Evolutionary conservation across 2,329 filamentous ascomycete genomes (phyloP).

Genomic region (Fusarium phyllophilum): DNA sequence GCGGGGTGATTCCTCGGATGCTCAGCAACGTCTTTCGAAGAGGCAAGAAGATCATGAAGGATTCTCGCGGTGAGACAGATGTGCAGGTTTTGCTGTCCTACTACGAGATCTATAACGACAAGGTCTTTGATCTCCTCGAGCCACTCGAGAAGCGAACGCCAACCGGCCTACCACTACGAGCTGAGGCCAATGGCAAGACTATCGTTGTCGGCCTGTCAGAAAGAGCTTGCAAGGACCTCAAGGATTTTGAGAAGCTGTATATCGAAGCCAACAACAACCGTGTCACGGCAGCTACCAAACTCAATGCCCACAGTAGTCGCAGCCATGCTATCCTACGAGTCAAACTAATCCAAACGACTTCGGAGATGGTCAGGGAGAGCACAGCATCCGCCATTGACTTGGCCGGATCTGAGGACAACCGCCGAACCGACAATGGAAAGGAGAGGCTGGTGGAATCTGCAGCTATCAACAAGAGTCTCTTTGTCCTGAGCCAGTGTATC

Average conservation of each 20-base stretch:
- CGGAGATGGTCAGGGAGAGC: conserved; percentile 75
- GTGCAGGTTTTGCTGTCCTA: conserved; percentile 85
- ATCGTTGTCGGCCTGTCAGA: conserved; percentile 88
- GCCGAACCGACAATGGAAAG: conserved; percentile 91
- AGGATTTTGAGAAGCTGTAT: conserved; percentile 90
- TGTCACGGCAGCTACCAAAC: conserved; percentile 88
- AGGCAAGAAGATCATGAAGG: conserved; percentile 85
- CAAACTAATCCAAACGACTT: conserved; percentile 81
- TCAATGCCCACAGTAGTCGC: conserved; percentile 90
- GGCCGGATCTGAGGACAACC: conserved; percentile 94
- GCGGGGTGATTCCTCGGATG: conserved; percentile 87
- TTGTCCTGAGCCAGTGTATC: conserved; percentile 93
- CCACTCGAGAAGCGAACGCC: conserved; percentile 86
- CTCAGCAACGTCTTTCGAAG: conserved; percentile 87
- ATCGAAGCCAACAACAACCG: conserved; percentile 93
- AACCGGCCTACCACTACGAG: conserved; percentile 81
- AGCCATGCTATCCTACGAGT: conserved; percentile 93
- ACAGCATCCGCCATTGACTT: conserved; percentile 94
- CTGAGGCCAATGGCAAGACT: conserved; percentile 88
- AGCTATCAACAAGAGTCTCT: conserved; percentile 97
- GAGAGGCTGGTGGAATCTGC: conserved; percentile 94
- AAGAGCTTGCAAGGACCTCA: conserved; percentile 81
- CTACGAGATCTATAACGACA: conserved; percentile 98
- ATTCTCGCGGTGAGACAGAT: conserved; percentile 73
- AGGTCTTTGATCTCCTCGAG: conserved; percentile 91